Conservation (phyloP, 768 basidiomycete genomes). For the Leccinum uliginosum region DNA sequence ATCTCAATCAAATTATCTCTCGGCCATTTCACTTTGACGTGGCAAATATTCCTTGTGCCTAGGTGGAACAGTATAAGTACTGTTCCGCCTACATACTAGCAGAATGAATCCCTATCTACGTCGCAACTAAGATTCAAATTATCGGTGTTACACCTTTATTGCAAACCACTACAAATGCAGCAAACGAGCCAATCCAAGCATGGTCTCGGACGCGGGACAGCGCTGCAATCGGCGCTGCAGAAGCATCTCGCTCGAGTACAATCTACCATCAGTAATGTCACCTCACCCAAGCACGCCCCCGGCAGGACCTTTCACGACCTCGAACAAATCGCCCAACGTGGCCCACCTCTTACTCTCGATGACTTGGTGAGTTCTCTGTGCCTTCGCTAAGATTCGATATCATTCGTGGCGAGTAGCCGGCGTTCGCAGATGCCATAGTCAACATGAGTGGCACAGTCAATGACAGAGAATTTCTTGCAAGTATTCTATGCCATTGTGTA, state of each 20-base stretch:
- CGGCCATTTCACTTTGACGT: too few species aligned
- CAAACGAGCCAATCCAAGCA: neutral
- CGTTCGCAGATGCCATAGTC: conserved; percentile 44
- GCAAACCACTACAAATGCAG: conserved; percentile 4
- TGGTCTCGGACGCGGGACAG: neutral
- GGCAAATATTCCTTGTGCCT: too few species aligned
- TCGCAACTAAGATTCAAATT: too few species aligned
- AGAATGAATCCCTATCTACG: too few species aligned
- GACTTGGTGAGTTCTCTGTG: conserved; percentile 27
- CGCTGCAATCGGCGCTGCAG: conserved; percentile 11
- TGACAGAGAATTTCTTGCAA: conserved; percentile 59
- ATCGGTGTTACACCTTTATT: neutral
- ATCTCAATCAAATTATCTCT: too few species aligned
- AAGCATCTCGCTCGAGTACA: conserved; percentile 11
- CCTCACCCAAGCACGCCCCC: neutral
- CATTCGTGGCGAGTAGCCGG: conserved; percentile 33
- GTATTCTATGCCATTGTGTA: conserved; percentile 17
- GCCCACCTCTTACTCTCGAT: conserved; percentile 18
- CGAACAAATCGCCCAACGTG: conserved; percentile 26
- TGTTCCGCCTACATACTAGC: too few species aligned
- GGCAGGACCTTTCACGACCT: conserved; percentile 25
- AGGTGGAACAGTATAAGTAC: too few species aligned
- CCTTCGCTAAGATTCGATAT: neutral
- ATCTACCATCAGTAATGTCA: neutral
- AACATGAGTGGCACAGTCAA: conserved; percentile 42